Base-by-base conservation (phyloP, 2,329 filamentous ascomycete genomes). In the Arthrobotrys iridis region DNA sequence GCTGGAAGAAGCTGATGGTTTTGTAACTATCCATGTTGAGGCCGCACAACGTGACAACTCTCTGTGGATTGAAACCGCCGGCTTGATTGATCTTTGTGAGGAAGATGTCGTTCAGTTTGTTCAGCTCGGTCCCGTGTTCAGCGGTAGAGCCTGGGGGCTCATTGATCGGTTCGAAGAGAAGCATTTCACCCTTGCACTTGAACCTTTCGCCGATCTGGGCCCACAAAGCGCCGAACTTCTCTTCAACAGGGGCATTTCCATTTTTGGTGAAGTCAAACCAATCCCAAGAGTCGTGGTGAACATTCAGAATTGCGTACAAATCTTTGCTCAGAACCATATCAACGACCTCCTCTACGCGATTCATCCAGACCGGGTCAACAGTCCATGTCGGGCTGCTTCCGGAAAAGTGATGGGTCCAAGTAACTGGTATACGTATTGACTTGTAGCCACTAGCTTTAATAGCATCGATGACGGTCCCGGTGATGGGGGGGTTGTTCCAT, bases 121-220 rank as follows among this genome's bases (percentile, higher is more conserved):
- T 88, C 35, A 87, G 78, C 43, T 85, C 82, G 1, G 83, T 82
- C 0, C 82, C 86, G 66, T 88, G 83, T 11, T 82, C 83, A 0
- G 83, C 83, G 0, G 84, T 87, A 0, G 84, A 83, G 46, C 85
- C 86, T 0, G 86, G 84, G 0, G 86, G 86, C 77, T 89, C 87
- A 72, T 89, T 89, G 78, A 89, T 86, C 0, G 87, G 83, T 78
- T 89, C 87, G 58, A 89, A 87, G 0, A 86, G 85, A 1, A 89
- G 83, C 7, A 82, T 80, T 18, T 83, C 84, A 0, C 85, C 84
- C 79, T 87, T 87, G 81, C 87, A 89, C 0, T 83, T 86, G 33
- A 72, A 72, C 15, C 67, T 35, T 3, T 72, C 58, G 1, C 67
- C 58, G 30, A 72, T 72, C 78, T 89, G 87, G 15, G 84, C 82